A percentile compares a stretch with the other conserved stretches of the same genome.
These are phyloP conservation scores for Parascedosporium putredinis DNA, from an alignment of 2,329 filamentous ascomycete genomes.

Conservation along the genomic window DNA sequence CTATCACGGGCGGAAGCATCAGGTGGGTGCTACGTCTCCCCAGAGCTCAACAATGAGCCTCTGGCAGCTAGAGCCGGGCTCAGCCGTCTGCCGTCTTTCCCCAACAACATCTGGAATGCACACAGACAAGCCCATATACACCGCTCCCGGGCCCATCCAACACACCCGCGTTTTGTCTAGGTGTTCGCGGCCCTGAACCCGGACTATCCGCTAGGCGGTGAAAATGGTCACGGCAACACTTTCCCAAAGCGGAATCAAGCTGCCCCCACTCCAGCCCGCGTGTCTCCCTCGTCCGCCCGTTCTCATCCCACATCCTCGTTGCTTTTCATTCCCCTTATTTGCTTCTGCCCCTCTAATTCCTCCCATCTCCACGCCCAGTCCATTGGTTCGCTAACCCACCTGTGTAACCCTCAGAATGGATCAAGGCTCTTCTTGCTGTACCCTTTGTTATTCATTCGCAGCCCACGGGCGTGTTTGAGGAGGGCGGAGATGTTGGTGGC, in stretches of 20 bases:
- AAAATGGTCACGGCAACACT: not conserved
- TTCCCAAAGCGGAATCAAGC: not conserved
- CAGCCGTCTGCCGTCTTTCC: not conserved
- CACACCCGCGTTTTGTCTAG: no score
- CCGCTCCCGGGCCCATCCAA: not conserved
- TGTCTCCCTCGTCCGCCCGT: no score
- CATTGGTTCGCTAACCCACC: no score
- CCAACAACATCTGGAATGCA: not conserved
- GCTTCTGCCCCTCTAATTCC: no score
- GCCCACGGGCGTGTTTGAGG: slow-evolving; percentile 75
- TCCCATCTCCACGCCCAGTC: no score
- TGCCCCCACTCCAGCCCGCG: no score
- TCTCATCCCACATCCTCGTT: no score
- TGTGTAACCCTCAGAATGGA: no score
- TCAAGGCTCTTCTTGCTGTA: slow-evolving; percentile 87
- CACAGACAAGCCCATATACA: no score
- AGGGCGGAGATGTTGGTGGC: slow-evolving; percentile 52
- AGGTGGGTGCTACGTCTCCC: not conserved
- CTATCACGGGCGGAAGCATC: no score
- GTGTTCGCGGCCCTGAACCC: no score
- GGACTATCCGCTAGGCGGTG: not conserved
- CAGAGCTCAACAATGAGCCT: not conserved
- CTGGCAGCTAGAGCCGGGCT: not conserved
- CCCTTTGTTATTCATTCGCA: slow-evolving; percentile 96
- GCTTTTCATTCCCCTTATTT: no score